phyloP scores from a whole-genome alignment of 2,329 filamentous ascomycete species.

The Bipolaris sorokiniana region DNA sequence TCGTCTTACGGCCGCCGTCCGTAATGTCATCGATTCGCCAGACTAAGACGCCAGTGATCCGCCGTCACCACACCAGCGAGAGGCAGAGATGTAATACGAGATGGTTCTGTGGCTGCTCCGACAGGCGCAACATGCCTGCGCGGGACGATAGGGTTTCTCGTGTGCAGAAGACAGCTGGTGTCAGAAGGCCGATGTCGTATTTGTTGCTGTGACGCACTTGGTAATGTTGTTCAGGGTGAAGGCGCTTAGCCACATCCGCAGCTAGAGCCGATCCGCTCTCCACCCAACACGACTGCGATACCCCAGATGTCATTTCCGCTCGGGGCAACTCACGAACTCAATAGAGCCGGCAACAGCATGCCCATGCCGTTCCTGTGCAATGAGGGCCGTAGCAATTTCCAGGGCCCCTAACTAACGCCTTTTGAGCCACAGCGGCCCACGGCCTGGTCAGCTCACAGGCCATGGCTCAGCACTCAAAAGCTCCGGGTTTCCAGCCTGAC shows the following conservation, averaged over 20 bases:
- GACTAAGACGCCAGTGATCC: not conserved
- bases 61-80: conserved; percentile 6
- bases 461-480: conserved; percentile 41
- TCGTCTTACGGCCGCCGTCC: conserved; percentile 16
- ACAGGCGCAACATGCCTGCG: not conserved
- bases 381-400: conserved; percentile 35
- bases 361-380: conserved; percentile 35
- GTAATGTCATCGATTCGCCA: conserved; percentile 2
- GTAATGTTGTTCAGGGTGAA: conserved; percentile 15
- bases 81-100: conserved; percentile 4
- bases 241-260: conserved; percentile 6
- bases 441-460: conserved; percentile 18
- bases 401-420: conserved; percentile 42
- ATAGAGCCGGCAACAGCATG: conserved; percentile 27
- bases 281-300: conserved; percentile 18
- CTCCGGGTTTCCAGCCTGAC: conserved; percentile 27
- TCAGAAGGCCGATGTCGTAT: conserved; percentile 9
- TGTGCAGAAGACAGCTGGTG: conserved; percentile 2
- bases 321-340: conserved; percentile 33
- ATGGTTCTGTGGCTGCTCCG: conserved; percentile 1
- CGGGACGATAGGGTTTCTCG: not conserved
- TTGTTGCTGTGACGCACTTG: conserved; percentile 19
- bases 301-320: conserved; percentile 44
- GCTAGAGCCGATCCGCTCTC: conserved; percentile 1
- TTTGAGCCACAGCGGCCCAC: conserved; percentile 20